Conservation (phyloP, 179 eudicot species). For the Amaranthus tricolor region DNA sequence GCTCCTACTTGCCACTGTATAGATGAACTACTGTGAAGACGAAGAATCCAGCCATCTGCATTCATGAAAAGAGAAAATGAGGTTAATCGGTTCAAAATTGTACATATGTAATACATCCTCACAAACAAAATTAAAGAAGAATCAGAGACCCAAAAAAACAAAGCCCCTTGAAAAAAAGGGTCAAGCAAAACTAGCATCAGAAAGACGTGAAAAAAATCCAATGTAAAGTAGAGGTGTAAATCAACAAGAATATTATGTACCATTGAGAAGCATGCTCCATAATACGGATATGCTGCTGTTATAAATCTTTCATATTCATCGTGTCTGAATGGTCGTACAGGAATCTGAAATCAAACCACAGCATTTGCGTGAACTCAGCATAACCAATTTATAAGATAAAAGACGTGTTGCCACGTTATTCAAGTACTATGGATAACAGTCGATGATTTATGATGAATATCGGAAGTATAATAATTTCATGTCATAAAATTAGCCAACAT, state of each 20-base stretch:
- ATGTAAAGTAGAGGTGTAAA: not conserved
- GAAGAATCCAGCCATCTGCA: conserved; percentile 39
- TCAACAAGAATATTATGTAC: conserved; percentile 24
- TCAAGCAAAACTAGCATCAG: not conserved
- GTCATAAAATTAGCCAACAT: not conserved
- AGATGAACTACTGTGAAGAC: conserved; percentile 32
- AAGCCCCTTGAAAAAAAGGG: not conserved
- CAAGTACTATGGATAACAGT: not conserved
- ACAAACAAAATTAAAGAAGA: not conserved
- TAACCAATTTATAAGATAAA: not conserved
- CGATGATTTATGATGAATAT: not conserved
- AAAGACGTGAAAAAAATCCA: not conserved
- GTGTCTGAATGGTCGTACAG: conserved; percentile 88
- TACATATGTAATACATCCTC: not conserved
- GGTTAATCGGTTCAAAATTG: not conserved
- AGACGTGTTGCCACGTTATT: not conserved
- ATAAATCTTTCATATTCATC: conserved; percentile 90
- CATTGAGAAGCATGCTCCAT: conserved; percentile 84
- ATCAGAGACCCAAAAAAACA: not conserved
- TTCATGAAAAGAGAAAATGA: conserved; percentile 7
- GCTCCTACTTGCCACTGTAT: conserved; percentile 27
- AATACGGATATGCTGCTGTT: conserved; percentile 81
- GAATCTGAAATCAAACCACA: conserved; percentile 56
- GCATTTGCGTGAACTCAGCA: not conserved
- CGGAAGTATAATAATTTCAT: not conserved